phyloP scores from a whole-genome alignment of 2,329 filamentous ascomycete species.

The Ophiostoma pallidulum region DNA sequence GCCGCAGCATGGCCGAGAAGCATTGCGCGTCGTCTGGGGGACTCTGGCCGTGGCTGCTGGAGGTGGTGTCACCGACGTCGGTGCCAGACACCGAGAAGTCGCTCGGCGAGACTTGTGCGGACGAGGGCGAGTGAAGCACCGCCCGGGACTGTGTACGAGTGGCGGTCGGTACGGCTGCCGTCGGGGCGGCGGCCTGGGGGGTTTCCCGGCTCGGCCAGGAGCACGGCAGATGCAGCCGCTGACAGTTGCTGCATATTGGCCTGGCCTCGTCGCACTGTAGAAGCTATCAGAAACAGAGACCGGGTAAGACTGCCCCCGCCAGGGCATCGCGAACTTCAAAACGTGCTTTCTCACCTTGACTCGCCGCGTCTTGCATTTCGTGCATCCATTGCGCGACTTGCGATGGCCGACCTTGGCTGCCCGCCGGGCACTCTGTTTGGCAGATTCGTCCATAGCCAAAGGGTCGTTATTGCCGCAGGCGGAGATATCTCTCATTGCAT shows the following conservation, averaged over 20 bases:
- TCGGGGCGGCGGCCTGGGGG: neutral
- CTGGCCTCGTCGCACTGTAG: conserved; percentile 20
- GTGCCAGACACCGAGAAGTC: conserved; percentile 1
- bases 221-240: conserved; percentile 18
- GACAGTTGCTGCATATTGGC: conserved; percentile 21
- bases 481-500: too few relatives aligned
- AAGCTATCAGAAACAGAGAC: neutral
- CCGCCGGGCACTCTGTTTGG: neutral
- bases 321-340: too few relatives aligned
- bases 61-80: conserved; percentile 1
- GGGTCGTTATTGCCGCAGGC: too few relatives aligned
- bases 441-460: neutral
- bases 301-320: too few relatives aligned
- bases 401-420: conserved; percentile 23
- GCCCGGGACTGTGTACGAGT: neutral
- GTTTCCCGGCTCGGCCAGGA: conserved; percentile 15
- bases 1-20: conserved; percentile 11
- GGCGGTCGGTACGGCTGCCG: neutral
- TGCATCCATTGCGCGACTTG: conserved; percentile 25
- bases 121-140: neutral
- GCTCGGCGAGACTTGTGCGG: neutral
- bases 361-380: conserved; percentile 22
- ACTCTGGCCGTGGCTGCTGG: neutral
- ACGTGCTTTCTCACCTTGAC: conserved; percentile 19
- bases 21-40: neutral